Base-by-base conservation (phyloP, 257 asterid species). In the Gynochthodes officinalis region DNA sequence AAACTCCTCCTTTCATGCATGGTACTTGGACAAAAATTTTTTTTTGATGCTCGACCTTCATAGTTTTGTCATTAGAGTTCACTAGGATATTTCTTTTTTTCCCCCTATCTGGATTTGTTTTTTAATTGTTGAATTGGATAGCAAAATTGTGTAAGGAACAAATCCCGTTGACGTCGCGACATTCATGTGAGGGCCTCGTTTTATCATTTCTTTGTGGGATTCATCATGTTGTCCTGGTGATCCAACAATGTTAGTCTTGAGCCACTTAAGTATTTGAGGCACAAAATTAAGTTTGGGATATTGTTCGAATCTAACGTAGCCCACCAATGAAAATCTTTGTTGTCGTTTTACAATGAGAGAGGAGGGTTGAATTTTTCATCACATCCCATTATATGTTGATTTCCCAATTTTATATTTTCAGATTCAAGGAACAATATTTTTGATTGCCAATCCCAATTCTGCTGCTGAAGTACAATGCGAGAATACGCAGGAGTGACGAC, bases 11-110 rank as follows among this genome's bases (percentile, higher is more conserved):
- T 25, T 53, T 66, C 78, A 42, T 75, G 74, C 74, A 75, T 58
- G 62, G 79, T 44, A 75, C 54, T 68, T 75, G 79, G 74, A 67
- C 79, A 33, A 11, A 46, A 30, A 25, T 72, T 59, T 42, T 16
- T 14, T 59, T 42, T 16, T 14, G 67, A 42, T 67, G 15, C 53
- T 0, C 27, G 30, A 55, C 55, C 54, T 55, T 57, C 42, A 16
- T 15, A 71, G 16, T 71, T 53, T 40, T 60, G 27, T 63, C 11
- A 12, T 6, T 27, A n/a, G n/a, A n/a, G n/a, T 3, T 48, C 39
- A 48, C 53, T 64, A 16, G 65, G 52, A 11, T 27, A 59, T 35
- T 30, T 13, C 33, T 43, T 9, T 18, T 39, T n/a, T 18, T 30
- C 23, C 48, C 27, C 18, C 30, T 68, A 48, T 5, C 50, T n/a